A percentile compares a stretch with the other conserved stretches of the same genome.
Evolutionary conservation across 2,329 filamentous ascomycete species (phyloP).

Genomic region (Diaporthe sp.): DNA sequence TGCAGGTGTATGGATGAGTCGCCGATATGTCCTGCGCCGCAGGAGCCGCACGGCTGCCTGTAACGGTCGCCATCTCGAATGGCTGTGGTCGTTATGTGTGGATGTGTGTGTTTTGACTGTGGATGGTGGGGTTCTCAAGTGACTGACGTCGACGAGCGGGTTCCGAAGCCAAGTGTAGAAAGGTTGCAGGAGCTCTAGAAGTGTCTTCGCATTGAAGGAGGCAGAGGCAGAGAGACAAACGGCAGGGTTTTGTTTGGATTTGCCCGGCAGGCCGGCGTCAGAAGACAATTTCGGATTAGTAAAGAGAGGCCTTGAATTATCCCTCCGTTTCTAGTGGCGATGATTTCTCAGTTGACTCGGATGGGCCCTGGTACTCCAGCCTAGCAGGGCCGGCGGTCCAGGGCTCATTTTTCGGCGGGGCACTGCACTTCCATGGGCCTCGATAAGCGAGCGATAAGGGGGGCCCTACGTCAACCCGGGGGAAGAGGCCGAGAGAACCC

Average conservation of each 20-base stretch:
- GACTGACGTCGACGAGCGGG: neutral
- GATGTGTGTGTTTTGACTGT: neutral
- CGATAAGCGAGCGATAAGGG: constrained; percentile 36
- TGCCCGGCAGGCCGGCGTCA: neutral
- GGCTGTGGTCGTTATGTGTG: neutral
- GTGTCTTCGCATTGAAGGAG: neutral
- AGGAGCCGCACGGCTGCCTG: constrained; percentile 50
- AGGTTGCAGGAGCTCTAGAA: neutral
- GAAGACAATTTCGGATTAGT: constrained; percentile 28
- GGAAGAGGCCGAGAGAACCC: neutral
- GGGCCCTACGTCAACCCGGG: constrained; percentile 2
- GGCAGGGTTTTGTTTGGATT: neutral
- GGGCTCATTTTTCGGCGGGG: constrained; percentile 37
- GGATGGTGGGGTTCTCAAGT: constrained; percentile 17
- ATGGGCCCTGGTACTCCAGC: neutral
- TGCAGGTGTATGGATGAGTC: constrained; percentile 95
- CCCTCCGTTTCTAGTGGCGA: constrained; percentile 29
- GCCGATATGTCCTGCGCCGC: constrained; percentile 52
- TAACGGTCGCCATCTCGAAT: constrained; percentile 63
- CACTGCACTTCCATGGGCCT: neutral
- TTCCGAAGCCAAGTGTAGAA: neutral
- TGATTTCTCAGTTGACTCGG: constrained; percentile 35
- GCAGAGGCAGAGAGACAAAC: neutral
- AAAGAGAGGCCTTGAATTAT: constrained; percentile 25
- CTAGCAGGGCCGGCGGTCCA: neutral